These are phyloP conservation scores for Cymbopogon citratus DNA, from an alignment of 176 grass and related monocot species.

Conservation along the genomic window DNA sequence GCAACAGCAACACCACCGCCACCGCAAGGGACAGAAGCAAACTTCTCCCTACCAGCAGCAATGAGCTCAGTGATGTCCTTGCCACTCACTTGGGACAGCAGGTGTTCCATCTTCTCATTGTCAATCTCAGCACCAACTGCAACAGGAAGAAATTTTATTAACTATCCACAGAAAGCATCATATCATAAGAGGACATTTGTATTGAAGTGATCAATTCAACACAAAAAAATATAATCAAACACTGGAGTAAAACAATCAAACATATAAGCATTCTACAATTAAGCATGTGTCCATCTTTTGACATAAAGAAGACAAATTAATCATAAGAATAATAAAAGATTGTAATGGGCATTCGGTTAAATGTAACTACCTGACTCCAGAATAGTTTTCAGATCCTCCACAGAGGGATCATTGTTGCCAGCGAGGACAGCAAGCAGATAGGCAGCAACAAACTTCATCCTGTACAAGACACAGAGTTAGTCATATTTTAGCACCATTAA, in stretches of 20 bases:
- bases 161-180: not conserved
- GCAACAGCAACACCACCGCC: constrained; percentile 25
- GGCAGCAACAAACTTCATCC: constrained; percentile 50
- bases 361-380: constrained; percentile 38
- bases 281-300: not conserved
- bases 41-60: constrained; percentile 52
- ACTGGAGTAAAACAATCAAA: not conserved
- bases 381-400: constrained; percentile 27
- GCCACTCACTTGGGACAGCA: constrained; percentile 37
- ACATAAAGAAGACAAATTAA: too few species aligned
- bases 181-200: not conserved
- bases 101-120: constrained; percentile 30
- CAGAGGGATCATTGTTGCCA: constrained; percentile 36
- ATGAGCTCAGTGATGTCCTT: constrained; percentile 54
- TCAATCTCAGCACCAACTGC: constrained; percentile 51
- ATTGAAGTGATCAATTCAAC: not conserved
- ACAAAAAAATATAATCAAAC: not conserved
- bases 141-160: not conserved
- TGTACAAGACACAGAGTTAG: not conserved
- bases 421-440: constrained; percentile 45
- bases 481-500: not conserved
- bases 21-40: constrained; percentile 42
- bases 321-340: too few species aligned
- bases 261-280: not conserved
- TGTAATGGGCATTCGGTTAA: not conserved